Evolutionary conservation across 192 early-diverging fungal genomes (phyloP).

Genomic region (Phlyctochytrium arcticum): DNA sequence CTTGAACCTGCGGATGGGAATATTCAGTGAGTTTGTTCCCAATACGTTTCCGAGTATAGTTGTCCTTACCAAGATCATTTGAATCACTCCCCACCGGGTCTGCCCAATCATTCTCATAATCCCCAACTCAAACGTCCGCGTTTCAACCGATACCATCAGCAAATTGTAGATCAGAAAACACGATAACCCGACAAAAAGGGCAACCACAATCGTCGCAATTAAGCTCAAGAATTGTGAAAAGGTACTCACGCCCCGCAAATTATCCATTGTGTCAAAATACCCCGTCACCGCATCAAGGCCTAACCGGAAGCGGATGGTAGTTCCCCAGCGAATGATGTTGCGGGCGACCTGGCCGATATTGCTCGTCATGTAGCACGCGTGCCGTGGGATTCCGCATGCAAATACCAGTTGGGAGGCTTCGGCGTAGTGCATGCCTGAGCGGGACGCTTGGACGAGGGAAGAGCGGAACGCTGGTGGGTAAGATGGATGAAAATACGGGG

Average conservation of each 20-base stretch:
- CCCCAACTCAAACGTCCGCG: conserved; percentile 28
- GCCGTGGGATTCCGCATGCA: conserved; percentile 16
- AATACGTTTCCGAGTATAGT: not conserved
- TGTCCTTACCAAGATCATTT: conserved; percentile 8
- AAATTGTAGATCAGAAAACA: conserved; percentile 34
- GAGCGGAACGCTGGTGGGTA: conserved; percentile 6
- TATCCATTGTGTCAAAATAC: not conserved
- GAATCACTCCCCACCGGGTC: conserved; percentile 6
- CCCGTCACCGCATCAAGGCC: conserved; percentile 10
- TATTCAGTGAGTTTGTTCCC: no score
- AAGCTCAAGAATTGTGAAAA: conserved; percentile 29
- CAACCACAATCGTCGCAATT: conserved; percentile 26
- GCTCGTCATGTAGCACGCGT: conserved; percentile 2
- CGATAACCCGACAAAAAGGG: conserved; percentile 21
- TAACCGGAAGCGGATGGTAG: conserved; percentile 13
- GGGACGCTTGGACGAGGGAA: not conserved
- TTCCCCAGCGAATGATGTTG: conserved; percentile 13
- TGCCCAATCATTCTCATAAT: conserved; percentile 33
- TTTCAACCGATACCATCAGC: conserved; percentile 36
- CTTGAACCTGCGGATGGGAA: conserved; percentile 20
- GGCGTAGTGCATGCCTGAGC: conserved; percentile 6
- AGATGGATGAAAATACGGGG: conserved; percentile 9
- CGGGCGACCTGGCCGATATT: conserved; percentile 12
- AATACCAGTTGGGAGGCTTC: conserved; percentile 13
- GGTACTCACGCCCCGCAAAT: not conserved